Base-by-base conservation (phyloP, 192 early-diverging fungal genomes). In the Backusella luteola region DNA sequence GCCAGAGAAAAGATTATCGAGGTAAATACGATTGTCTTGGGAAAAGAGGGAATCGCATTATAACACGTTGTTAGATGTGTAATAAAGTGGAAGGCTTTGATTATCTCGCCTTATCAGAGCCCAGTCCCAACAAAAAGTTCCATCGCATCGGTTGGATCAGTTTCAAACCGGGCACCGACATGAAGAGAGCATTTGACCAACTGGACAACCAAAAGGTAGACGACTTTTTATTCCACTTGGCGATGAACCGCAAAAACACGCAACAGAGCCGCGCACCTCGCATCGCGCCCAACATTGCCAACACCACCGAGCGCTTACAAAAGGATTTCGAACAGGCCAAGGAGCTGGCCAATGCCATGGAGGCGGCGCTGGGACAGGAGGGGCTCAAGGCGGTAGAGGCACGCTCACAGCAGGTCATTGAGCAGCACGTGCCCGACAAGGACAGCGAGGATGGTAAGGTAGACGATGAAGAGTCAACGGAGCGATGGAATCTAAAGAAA, bases 131-230 rank as follows among this genome's bases (percentile, higher is more conserved):
- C 77, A 94, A 94, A 80, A 91, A 94, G 75, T 93, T 93, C 82
- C 89, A 93, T 80, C 92, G 97, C 17, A 87, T 96, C 73, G 97
- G 96, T 12, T 99, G 97, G 97, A 91, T 96, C 75, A 88, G 91
- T 26, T 97, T 98, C 76, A 88, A 92, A 67, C 85, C 93, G 34
- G 95, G 91, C 23, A 93, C 94, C n/a, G 92, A 97, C 77, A 87
- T 97, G 81, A 88, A 91, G 14, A 84, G 81, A 52, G 92, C 93
- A 23, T 79, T 90, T 76, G 85, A 89, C 26, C 80, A 83, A 42
- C 81, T 95, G 67, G 85, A 94, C 74, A 84, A 88, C 74, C 80
- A 82, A 52, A 86, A 84, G 3, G 83, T 83, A 35, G 90, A 86
- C 53, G 87, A 89, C 35, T 87, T 86, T 69, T 66, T 75, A 12